These are phyloP conservation scores for Alternaria metachromatica DNA, from an alignment of 2,329 filamentous ascomycete genomes.

Conservation along the genomic window DNA sequence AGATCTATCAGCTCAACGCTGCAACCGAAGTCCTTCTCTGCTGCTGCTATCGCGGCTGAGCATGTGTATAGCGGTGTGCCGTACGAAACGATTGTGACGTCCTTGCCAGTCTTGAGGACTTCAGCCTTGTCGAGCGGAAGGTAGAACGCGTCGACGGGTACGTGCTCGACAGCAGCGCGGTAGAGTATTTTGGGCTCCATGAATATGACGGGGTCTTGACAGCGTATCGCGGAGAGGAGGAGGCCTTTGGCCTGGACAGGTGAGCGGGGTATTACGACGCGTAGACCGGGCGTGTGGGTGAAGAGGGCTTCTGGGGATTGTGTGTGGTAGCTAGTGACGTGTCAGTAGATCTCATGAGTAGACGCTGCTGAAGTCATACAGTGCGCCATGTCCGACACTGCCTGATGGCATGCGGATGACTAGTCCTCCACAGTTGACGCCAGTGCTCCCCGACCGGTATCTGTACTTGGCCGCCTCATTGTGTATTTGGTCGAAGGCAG, in stretches of 20 bases:
- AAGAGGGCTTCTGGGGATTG: conserved; percentile 90
- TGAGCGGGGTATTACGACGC: conserved; percentile 85
- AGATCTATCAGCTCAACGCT: conserved; percentile 87
- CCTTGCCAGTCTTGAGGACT: conserved; percentile 77
- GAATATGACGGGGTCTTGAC: conserved; percentile 87
- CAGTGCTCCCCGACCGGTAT: conserved; percentile 70
- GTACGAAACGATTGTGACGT: conserved; percentile 86
- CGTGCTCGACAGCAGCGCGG: conserved; percentile 88
- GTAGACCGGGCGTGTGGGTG: conserved; percentile 83
- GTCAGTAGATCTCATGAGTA: no score
- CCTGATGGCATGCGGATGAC: conserved; percentile 91
- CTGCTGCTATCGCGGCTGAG: conserved; percentile 74
- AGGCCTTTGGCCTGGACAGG: conserved; percentile 89
- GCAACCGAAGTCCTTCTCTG: conserved; percentile 76
- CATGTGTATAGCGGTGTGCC: conserved; percentile 89
- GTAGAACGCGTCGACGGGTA: conserved; percentile 80
- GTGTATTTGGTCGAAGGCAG: conserved; percentile 91
- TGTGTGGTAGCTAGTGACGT: conserved; percentile 70
- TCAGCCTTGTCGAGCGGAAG: conserved; percentile 87
- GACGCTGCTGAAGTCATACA: no score
- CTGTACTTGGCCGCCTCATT: conserved; percentile 91
- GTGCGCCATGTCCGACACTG: conserved; percentile 84
- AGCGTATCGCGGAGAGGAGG: conserved; percentile 74
- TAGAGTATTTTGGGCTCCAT: conserved; percentile 96
- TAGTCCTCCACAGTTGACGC: conserved; percentile 70